These are phyloP conservation scores for Multifurca ochricompacta DNA, from an alignment of 768 basidiomycete genomes.

Conservation along the genomic window DNA sequence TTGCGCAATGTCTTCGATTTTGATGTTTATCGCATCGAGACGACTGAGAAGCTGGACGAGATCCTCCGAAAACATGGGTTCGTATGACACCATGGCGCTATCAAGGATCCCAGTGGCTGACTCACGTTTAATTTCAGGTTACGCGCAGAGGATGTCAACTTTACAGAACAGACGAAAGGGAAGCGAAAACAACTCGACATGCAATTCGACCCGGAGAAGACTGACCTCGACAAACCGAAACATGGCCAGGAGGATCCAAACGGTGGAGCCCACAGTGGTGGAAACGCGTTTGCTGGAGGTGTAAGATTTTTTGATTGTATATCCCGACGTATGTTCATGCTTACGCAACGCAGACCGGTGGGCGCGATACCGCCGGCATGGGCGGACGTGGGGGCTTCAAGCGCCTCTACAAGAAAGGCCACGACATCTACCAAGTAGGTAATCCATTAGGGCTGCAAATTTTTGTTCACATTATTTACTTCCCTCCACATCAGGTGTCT, in stretches of 20 bases:
- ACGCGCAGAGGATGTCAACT: neutral
- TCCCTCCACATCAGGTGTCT: slow-evolving; percentile 32
- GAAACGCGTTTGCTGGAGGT: slow-evolving; percentile 59
- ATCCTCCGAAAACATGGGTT: slow-evolving; percentile 58
- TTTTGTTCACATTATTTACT: neutral
- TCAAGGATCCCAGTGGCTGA: neutral
- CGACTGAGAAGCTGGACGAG: slow-evolving; percentile 49
- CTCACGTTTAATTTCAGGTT: neutral
- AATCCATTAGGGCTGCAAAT: neutral
- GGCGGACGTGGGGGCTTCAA: slow-evolving; percentile 65
- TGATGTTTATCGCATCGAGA: slow-evolving; percentile 59
- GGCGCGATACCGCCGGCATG: slow-evolving; percentile 57
- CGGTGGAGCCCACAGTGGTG: slow-evolving; percentile 49
- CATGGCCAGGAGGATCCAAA: slow-evolving; percentile 52
- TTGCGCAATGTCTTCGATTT: slow-evolving; percentile 65
- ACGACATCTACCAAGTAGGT: slow-evolving; percentile 54
- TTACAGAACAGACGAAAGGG: slow-evolving; percentile 44
- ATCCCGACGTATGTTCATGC: neutral
- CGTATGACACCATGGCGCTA: slow-evolving; percentile 8
- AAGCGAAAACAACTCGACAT: slow-evolving; percentile 45
- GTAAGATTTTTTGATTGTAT: slow-evolving; percentile 28
- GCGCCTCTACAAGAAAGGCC: slow-evolving; percentile 48
- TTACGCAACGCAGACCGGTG: slow-evolving; percentile 41
- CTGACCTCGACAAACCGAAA: slow-evolving; percentile 45
- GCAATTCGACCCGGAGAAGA: slow-evolving; percentile 46